A percentile compares a stretch with the other conserved stretches of the same genome.
Conservation (phyloP, 352 stramenopile species). For the Globisporangium paroecandrum region DNA sequence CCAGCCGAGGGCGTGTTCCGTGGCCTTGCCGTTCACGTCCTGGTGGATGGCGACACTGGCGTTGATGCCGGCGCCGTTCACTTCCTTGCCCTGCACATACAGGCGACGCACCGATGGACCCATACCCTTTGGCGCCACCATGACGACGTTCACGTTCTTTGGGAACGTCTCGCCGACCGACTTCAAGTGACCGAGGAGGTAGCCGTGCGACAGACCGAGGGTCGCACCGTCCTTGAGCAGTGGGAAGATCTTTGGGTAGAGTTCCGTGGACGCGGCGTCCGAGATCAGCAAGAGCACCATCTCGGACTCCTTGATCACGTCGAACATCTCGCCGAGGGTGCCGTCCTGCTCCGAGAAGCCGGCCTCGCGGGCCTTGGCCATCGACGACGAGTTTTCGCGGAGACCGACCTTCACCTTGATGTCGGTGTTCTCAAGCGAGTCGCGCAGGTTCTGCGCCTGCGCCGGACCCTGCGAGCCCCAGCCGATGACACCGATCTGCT, state of each 20-base stretch:
- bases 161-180: slow-evolving; percentile 95
- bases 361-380: slow-evolving; percentile 81
- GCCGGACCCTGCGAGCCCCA: slow-evolving; percentile 97
- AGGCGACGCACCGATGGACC: slow-evolving; percentile 94
- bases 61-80: slow-evolving; percentile 98
- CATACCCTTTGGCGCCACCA: slow-evolving; percentile 98
- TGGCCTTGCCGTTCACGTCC: slow-evolving; percentile 91
- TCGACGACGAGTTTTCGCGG: slow-evolving; percentile 69
- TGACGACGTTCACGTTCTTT: slow-evolving; percentile 97
- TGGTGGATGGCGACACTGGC: slow-evolving; percentile 95
- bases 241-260: slow-evolving; percentile 97
- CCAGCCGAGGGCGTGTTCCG: slow-evolving; percentile 96
- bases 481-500: slow-evolving; percentile 97
- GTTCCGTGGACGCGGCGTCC: slow-evolving; percentile 92
- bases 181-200: slow-evolving; percentile 96
- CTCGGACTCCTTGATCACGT: slow-evolving; percentile 95
- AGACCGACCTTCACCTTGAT: slow-evolving; percentile 92
- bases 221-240: slow-evolving; percentile 94
- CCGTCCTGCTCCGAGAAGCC: slow-evolving; percentile 92
- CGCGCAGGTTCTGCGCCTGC: slow-evolving; percentile 96
- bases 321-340: slow-evolving; percentile 95
- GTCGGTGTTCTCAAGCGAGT: slow-evolving; percentile 92
- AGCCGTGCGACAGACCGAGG: slow-evolving; percentile 96
- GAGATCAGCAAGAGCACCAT: slow-evolving; percentile 97
- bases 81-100: slow-evolving; percentile 98